These are phyloP conservation scores for Fremontodendron californicum DNA, from an alignment of 345 rosid species.

Conservation along the genomic window DNA sequence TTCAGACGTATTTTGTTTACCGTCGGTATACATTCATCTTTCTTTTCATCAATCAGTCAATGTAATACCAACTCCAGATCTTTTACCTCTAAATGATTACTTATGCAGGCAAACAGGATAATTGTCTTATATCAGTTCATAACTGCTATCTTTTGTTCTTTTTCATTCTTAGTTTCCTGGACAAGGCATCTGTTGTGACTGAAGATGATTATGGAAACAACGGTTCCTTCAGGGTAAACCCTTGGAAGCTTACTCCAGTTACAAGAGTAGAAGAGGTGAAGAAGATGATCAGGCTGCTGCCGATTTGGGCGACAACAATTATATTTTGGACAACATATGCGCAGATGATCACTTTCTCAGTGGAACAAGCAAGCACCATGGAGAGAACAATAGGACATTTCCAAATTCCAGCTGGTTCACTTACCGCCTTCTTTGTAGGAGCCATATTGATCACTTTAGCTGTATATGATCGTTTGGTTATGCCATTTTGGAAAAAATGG, in stretches of 20 bases:
- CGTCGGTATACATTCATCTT: no score
- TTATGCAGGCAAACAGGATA: not conserved
- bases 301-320: constrained; percentile 70
- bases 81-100: not conserved
- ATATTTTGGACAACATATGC: constrained; percentile 62
- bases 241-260: constrained; percentile 59
- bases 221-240: constrained; percentile 27
- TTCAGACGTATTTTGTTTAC: no score
- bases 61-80: not conserved
- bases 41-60: not conserved
- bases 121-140: not conserved
- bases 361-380: constrained; percentile 68
- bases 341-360: constrained; percentile 64
- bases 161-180: constrained; percentile 39
- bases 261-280: constrained; percentile 67
- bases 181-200: constrained; percentile 50
- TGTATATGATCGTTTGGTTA: constrained; percentile 46
- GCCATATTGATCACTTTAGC: constrained; percentile 50
- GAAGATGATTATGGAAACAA: constrained; percentile 36
- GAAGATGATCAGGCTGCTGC: constrained; percentile 50
- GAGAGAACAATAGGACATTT: constrained; percentile 47
- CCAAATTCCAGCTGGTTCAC: constrained; percentile 62
- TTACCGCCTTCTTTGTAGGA: constrained; percentile 52
- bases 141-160: not conserved
- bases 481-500: constrained; percentile 64